Percentiles rank a stretch among this genome's conserved stretches.
Evolutionary conservation across 2,329 filamentous ascomycete species (phyloP).

Genomic region (Trichoderma sp.): DNA sequence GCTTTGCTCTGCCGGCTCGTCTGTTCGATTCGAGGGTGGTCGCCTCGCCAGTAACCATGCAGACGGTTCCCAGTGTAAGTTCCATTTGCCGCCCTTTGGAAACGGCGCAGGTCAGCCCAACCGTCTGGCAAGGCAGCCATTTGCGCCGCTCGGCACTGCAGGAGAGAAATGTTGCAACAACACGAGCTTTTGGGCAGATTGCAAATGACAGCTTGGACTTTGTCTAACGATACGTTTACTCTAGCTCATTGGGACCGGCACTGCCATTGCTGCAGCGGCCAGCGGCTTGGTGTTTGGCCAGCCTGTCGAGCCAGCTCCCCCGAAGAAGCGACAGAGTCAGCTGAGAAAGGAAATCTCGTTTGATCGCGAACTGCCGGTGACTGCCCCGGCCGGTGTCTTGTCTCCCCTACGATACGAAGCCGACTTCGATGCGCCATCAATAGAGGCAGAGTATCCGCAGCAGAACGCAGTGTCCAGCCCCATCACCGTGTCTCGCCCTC

Average conservation of each 20-base stretch:
- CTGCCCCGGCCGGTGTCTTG: slow-evolving; percentile 27
- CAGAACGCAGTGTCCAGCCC: slow-evolving; percentile 31
- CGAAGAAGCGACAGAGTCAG: slow-evolving; percentile 29
- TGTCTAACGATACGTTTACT: slow-evolving; percentile 21
- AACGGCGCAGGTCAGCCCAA: slow-evolving; percentile 10
- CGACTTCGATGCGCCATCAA: slow-evolving; percentile 37
- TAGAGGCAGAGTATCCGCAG: slow-evolving; percentile 32
- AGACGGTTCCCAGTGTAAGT: slow-evolving; percentile 52
- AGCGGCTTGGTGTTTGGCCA: slow-evolving; percentile 59
- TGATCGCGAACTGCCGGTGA: slow-evolving; percentile 36
- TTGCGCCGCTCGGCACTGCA: background rate
- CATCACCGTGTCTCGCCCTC: slow-evolving; percentile 34
- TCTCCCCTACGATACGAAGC: slow-evolving; percentile 43
- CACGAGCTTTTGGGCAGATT: background rate
- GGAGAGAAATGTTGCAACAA: background rate
- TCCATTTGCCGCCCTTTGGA: slow-evolving; percentile 18
- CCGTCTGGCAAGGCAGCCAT: slow-evolving; percentile 4
- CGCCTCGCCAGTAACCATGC: slow-evolving; percentile 46
- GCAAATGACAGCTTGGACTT: background rate
- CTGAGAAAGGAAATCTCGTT: slow-evolving; percentile 32
- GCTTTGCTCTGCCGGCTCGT: slow-evolving; percentile 27
- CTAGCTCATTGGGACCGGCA: slow-evolving; percentile 60
- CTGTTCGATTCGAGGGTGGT: slow-evolving; percentile 30
- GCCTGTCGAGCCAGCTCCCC: slow-evolving; percentile 37
- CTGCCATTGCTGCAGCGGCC: slow-evolving; percentile 58